Conservation (phyloP, 2,329 filamentous ascomycete species). For the Drechmeria coniospora region DNA sequence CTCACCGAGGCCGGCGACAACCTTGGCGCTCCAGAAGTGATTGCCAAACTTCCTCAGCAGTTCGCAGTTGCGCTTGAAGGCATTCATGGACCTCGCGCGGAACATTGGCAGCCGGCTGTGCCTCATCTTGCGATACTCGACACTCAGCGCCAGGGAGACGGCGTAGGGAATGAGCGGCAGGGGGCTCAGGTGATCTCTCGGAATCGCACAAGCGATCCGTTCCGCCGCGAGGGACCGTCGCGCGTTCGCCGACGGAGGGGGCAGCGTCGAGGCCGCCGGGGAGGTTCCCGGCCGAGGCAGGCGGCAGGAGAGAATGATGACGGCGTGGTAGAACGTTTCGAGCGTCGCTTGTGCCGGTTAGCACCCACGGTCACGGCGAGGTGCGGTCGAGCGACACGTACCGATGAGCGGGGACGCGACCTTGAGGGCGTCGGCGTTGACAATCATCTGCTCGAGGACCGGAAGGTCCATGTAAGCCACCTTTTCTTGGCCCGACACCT, state of each 20-base stretch:
- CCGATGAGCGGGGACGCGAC: constrained; percentile 33
- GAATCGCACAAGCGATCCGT: constrained; percentile 38
- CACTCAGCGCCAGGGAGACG: constrained; percentile 43
- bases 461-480: constrained; percentile 36
- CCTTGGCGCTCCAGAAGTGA: constrained; percentile 41
- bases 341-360: constrained; percentile 30
- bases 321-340: constrained; percentile 48
- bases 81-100: constrained; percentile 34
- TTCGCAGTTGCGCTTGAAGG: constrained; percentile 38
- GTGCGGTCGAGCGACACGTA: too few relatives aligned
- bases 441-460: constrained; percentile 40
- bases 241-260: constrained; percentile 34
- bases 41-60: constrained; percentile 37
- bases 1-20: constrained; percentile 39
- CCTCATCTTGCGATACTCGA: constrained; percentile 49
- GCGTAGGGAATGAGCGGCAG: constrained; percentile 47
- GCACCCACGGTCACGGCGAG: too few relatives aligned
- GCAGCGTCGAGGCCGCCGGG: constrained; percentile 26
- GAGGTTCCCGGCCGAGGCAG: constrained; percentile 25
- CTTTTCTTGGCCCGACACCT: constrained; percentile 24
- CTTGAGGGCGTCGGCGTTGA: constrained; percentile 35
- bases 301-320: constrained; percentile 48
- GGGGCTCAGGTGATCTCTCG: constrained; percentile 33
- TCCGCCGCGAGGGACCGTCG: constrained; percentile 42
- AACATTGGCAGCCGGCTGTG: constrained; percentile 45